Evolutionary conservation across 495 filamentous ascomycete species (phyloP).

Genomic region (Choiromyces venosus): DNA sequence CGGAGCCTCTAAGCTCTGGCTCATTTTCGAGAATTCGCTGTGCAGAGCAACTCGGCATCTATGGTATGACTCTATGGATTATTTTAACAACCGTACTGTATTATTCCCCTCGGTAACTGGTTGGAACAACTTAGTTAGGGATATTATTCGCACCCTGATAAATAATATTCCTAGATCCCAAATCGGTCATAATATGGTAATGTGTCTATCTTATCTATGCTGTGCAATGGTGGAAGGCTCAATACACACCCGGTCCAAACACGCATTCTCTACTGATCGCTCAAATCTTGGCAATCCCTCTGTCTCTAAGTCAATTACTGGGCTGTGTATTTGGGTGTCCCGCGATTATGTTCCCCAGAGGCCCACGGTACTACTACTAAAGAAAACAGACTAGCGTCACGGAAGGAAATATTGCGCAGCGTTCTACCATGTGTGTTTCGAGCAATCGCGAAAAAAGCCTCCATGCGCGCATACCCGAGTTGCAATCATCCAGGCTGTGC

Average conservation of each 20-base stretch:
- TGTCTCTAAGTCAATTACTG: too few relatives aligned
- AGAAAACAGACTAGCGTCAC: not conserved
- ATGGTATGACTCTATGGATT: not conserved
- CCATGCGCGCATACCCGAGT: not conserved
- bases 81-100: not conserved
- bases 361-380: not conserved
- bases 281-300: too few relatives aligned
- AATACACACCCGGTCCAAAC: too few relatives aligned
- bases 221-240: too few relatives aligned
- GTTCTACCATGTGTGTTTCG: not conserved
- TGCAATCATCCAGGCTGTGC: not conserved
- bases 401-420: not conserved
- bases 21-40: not conserved
- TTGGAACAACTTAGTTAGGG: too few relatives aligned
- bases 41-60: not conserved
- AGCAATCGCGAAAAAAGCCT: not conserved
- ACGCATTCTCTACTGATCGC: too few relatives aligned
- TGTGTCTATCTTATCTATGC: too few relatives aligned
- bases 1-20: not conserved
- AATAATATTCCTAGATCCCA: not conserved
- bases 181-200: not conserved
- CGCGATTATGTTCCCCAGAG: not conserved
- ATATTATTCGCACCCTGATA: not conserved
- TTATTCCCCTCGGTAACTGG: too few relatives aligned
- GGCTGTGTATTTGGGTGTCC: too few relatives aligned